Evolutionary conservation across 2,329 filamentous ascomycete genomes (phyloP).

Genomic region (Zasmidium angulare): DNA sequence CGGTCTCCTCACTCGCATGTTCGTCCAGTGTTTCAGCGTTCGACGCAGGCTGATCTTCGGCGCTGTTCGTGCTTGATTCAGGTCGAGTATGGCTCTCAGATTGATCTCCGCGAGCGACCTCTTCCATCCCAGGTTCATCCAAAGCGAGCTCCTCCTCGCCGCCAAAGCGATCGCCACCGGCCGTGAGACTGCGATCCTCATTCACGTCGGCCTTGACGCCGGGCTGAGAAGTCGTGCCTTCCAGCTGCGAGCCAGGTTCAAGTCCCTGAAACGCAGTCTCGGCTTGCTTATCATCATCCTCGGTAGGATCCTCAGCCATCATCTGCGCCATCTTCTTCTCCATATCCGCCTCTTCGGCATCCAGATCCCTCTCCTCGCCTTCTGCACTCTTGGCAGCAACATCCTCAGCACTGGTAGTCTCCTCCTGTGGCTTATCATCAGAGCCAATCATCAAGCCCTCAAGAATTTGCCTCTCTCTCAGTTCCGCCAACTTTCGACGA

Average conservation of each 20-base stretch:
- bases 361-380: neutral
- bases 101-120: neutral
- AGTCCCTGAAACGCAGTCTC: neutral
- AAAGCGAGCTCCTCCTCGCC: constrained; percentile 31
- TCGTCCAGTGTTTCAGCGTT: too few species aligned
- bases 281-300: neutral
- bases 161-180: constrained; percentile 30
- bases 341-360: constrained; percentile 7
- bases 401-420: constrained; percentile 13
- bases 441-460: constrained; percentile 14
- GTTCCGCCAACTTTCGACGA: constrained; percentile 28
- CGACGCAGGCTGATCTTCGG: too few species aligned
- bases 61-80: too few species aligned
- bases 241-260: constrained; percentile 10
- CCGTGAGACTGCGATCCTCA: constrained; percentile 23
- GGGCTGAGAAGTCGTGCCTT: constrained; percentile 3
- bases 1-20: too few species aligned
- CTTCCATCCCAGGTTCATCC: constrained; percentile 20
- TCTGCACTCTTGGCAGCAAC: constrained; percentile 36
- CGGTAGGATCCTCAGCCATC: constrained; percentile 1
- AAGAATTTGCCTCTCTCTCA: constrained; percentile 30
- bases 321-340: constrained; percentile 12
- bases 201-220: constrained; percentile 3
- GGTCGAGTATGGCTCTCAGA: too few species aligned
- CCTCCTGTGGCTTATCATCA: neutral